A percentile compares a stretch with the other conserved stretches of the same genome.
These are phyloP conservation scores for Tylopilus sp. DNA, from an alignment of 1,284 basidiomycete genomes.

Conservation along the genomic window DNA sequence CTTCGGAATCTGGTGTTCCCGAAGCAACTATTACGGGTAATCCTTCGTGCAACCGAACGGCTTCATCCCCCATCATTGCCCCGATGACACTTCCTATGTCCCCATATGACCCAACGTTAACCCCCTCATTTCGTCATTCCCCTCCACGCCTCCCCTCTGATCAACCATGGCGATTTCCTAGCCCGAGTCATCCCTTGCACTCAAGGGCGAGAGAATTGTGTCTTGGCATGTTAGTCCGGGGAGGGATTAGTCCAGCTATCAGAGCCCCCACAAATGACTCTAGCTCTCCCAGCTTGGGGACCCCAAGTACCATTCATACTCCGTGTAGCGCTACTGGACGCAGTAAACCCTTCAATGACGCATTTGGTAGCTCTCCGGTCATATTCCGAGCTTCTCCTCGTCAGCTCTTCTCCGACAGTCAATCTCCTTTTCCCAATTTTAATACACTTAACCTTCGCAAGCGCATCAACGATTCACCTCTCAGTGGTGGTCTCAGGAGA, in stretches of 20 bases:
- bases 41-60: constrained; percentile 9
- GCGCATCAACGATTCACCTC: constrained; percentile 36
- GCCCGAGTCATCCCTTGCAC: constrained; percentile 68
- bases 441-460: constrained; percentile 34
- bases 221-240: constrained; percentile 54
- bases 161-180: constrained; percentile 74
- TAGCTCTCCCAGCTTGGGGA: constrained; percentile 34
- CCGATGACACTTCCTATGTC: constrained; percentile 51
- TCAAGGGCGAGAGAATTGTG: constrained; percentile 61
- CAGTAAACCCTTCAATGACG: constrained; percentile 30
- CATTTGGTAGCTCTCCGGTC: constrained; percentile 34
- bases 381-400: constrained; percentile 42
- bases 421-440: constrained; percentile 32
- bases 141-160: constrained; percentile 66
- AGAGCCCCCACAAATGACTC: constrained; percentile 26
- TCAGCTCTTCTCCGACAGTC: constrained; percentile 37
- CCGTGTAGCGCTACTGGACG: constrained; percentile 29
- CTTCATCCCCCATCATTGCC: constrained; percentile 19
- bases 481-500: constrained; percentile 28
- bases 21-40: constrained; percentile 1
- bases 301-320: constrained; percentile 32
- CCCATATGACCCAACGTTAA: constrained; percentile 68
- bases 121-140: constrained; percentile 73
- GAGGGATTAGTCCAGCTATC: constrained; percentile 43
- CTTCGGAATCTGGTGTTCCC: constrained; percentile 1